Base-by-base conservation (phyloP, 148 eudicot genomes). In the Vaccinium vitisidaea region DNA sequence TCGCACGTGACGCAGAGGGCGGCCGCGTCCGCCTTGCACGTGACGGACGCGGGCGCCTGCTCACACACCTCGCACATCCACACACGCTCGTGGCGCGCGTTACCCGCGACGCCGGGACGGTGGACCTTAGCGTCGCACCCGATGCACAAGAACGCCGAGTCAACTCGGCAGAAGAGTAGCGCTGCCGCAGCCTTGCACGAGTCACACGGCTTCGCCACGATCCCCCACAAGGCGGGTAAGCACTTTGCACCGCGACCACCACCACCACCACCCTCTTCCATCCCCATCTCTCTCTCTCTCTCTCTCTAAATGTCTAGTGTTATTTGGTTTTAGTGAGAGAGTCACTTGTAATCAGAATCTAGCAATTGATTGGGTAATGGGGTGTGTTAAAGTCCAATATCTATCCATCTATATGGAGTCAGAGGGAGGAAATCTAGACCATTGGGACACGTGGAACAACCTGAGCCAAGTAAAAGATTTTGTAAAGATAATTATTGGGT, bases 31-130 rank as follows among this genome's bases (percentile, higher is more conserved):
- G 94, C 95, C 77, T 93, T 93, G 83, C 95, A 93, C 4, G 93
- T 89, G 80, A 93, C 90, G 18, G 59, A 54, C 18, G 94, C 95
- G 0, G 95, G 95, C 0, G 93, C 89, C 0, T 90, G 91, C 84
- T 93, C 95, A 63, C 95, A 93, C 0, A 91, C 95, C 61, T 91
- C 95, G 73, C 87, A 89, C 85, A 92, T 84, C 97, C 92, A 96
- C 2, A 91, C 90, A 2, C 93, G 94, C 46, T 75, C 92, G 87
- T 91, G 97, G 46, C 89, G 87, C 5, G 91, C 84, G 0, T 80
- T 87, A 82, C 88, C 89, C 30, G 84, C 88, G 1, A 90, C 86
- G 7, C 36, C 74, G 7, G 4, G 74, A 13, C 39, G 39, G 90
- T 96, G 99, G 50, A 91, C 9, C 7, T 88, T 89, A 70, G 91